A percentile compares a stretch with the other conserved stretches of the same genome.
phyloP scores from a whole-genome alignment of 345 rosid species.

The Zanthoxylum bungeanum region DNA sequence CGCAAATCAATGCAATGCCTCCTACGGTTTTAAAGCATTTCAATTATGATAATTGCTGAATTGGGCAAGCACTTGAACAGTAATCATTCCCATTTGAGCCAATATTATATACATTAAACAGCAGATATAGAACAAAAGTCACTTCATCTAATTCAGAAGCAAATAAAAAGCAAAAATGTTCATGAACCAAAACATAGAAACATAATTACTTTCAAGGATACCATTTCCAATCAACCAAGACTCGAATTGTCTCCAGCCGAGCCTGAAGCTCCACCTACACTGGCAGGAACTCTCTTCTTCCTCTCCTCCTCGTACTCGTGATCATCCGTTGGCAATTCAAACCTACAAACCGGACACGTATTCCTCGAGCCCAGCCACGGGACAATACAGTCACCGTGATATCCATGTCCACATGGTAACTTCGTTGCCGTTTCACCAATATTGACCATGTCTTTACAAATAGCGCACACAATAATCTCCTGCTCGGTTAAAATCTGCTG shows the following conservation, averaged over 20 bases:
- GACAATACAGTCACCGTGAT: conserved; percentile 63
- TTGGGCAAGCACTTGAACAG: conserved; percentile 2
- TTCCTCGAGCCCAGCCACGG: conserved; percentile 73
- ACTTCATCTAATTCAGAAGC: conserved; percentile 16
- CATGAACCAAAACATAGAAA: neutral
- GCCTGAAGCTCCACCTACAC: conserved; percentile 28
- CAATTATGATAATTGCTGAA: neutral
- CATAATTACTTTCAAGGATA: neutral
- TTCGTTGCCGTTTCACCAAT: conserved; percentile 53
- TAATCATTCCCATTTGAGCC: conserved; percentile 6
- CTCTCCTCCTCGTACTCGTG: conserved; percentile 60
- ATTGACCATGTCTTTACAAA: conserved; percentile 56
- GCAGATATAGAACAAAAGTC: conserved; percentile 1
- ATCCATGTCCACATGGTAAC: conserved; percentile 64
- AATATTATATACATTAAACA: conserved; percentile 24
- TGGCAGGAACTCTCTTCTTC: conserved; percentile 27
- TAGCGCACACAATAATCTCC: conserved; percentile 42
- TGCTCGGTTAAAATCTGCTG: conserved; percentile 31
- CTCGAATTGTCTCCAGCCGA: conserved; percentile 24
- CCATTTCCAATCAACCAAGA: conserved; percentile 23
- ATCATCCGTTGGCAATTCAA: conserved; percentile 66
- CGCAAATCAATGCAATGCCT: neutral
- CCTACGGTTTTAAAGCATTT: neutral
- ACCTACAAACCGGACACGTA: conserved; percentile 72
- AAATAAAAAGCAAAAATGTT: conserved; percentile 5